phyloP scores from a whole-genome alignment of 2,329 filamentous ascomycete genomes.

The Trichoderma simmonsii region DNA sequence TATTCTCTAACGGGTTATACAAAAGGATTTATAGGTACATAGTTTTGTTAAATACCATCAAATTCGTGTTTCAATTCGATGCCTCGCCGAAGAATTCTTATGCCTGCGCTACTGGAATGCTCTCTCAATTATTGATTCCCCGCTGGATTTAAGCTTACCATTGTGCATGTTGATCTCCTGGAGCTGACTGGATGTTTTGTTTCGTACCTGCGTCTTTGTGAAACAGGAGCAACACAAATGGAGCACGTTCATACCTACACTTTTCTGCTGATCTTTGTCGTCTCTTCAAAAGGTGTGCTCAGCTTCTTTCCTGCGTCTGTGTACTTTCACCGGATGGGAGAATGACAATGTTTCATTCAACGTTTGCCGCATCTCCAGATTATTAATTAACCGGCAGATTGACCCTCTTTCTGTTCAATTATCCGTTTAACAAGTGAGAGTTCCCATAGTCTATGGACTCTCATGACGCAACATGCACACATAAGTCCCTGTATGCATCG shows the following conservation, averaged over 20 bases:
- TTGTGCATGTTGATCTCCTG: background rate
- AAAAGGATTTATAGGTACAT: background rate
- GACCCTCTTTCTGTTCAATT: background rate
- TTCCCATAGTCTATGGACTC: background rate
- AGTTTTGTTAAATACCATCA: background rate
- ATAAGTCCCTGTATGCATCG: background rate
- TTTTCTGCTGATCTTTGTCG: background rate
- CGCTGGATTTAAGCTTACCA: background rate
- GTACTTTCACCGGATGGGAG: background rate
- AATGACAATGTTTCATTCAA: background rate
- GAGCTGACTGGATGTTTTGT: background rate
- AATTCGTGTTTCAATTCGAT: background rate
- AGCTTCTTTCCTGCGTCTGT: background rate
- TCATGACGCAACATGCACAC: background rate
- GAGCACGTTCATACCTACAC: background rate
- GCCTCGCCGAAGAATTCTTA: background rate
- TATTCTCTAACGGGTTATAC: background rate
- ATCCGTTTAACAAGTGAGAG: background rate
- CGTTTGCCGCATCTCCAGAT: background rate
- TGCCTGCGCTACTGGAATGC: background rate
- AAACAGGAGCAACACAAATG: background rate
- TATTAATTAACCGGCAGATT: background rate
- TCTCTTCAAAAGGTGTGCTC: background rate
- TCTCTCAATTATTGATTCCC: background rate
- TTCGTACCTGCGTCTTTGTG: background rate